Evolutionary conservation across 139 green algal genomes (phyloP), one percentile per base, ranked within the genome.

Genomic region (Chloropicon primus): DNA sequence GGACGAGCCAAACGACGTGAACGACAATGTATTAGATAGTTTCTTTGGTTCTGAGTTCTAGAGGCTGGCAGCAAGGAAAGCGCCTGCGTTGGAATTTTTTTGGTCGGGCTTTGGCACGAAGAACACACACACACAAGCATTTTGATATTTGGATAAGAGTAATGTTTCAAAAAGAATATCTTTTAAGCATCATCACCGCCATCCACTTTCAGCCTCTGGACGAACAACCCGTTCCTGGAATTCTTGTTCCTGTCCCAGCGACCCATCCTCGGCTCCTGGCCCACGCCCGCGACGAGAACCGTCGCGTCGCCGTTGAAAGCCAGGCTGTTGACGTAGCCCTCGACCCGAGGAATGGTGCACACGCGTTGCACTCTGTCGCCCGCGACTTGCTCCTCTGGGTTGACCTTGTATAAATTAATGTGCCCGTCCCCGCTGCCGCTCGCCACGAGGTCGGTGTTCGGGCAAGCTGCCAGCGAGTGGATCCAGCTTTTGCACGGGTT

Each of bases 231-330:
- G 77, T 97, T 98, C 2, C 81, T 80, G 0, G 92, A 91, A 1
- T 22, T 27, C 1, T 72, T 26, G 72, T 95, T 91, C 1, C 87
- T 75, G 10, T 80, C 86, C 94, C 94, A 98, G 0, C 94, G 83
- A 23, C 94, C 94, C 74, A 98, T 81, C 74, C 94, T 82, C 25
- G 94, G 94, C 86, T 98, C 94, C 83, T 96, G 90, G 25, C 28
- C 74, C 24, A 74, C 27, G 5, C 41, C 41, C 10, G 41, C 41
- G 5, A 62, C 41, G 10, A 62, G 41, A 62, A 62, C 41, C 41
- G 41, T 62, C 41, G 10, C 41, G 10, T 62, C 41, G 41, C 10
- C 41, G 41, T 62, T 62, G 41, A 62, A 62, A 17, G 41, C 41
- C 10, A 62, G 41, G 41, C 10, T 17, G 41, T 62, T 62, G 41